Evolutionary conservation across 2,329 filamentous ascomycete species (phyloP).

Genomic region (Sclerotinia borealis): DNA sequence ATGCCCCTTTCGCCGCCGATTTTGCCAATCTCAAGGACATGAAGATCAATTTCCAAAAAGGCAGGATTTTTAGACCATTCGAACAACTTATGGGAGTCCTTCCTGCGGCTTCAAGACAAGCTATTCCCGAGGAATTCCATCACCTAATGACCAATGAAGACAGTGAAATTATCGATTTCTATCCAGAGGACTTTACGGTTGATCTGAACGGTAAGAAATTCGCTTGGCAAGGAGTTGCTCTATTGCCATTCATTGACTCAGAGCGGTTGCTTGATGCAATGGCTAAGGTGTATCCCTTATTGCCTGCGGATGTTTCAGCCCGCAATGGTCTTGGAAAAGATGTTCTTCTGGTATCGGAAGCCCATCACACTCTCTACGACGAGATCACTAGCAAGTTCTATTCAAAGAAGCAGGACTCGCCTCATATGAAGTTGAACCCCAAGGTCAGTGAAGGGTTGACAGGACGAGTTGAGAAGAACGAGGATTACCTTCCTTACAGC

Average conservation of each 20-base stretch:
- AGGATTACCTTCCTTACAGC: slow-evolving; percentile 77
- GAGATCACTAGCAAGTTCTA: slow-evolving; percentile 83
- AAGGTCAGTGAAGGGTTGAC: slow-evolving; percentile 70
- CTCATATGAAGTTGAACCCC: slow-evolving; percentile 67
- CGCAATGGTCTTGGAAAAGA: slow-evolving; percentile 79
- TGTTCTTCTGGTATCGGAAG: slow-evolving; percentile 76
- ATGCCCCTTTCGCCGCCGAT: slow-evolving; percentile 93
- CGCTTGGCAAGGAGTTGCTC: slow-evolving; percentile 91
- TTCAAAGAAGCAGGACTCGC: slow-evolving; percentile 71
- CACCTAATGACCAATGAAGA: slow-evolving; percentile 81
- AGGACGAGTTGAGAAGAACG: slow-evolving; percentile 75
- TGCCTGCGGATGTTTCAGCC: slow-evolving; percentile 68
- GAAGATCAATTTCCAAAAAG: slow-evolving; percentile 76
- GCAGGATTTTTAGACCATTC: slow-evolving; percentile 81
- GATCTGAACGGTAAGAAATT: slow-evolving; percentile 98
- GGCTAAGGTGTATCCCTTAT: slow-evolving; percentile 70
- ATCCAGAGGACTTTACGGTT: slow-evolving; percentile 86
- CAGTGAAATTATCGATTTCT: slow-evolving; percentile 95
- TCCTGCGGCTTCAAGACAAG: slow-evolving; percentile 86
- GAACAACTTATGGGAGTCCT: slow-evolving; percentile 98
- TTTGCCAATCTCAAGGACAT: slow-evolving; percentile 79
- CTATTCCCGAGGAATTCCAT: slow-evolving; percentile 83
- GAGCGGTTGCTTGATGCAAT: slow-evolving; percentile 77
- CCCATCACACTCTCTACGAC: slow-evolving; percentile 73
- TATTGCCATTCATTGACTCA: slow-evolving; percentile 96